These are phyloP conservation scores for Talaromyces sp. DNA, from an alignment of 2,329 filamentous ascomycete genomes.

Conservation along the genomic window DNA sequence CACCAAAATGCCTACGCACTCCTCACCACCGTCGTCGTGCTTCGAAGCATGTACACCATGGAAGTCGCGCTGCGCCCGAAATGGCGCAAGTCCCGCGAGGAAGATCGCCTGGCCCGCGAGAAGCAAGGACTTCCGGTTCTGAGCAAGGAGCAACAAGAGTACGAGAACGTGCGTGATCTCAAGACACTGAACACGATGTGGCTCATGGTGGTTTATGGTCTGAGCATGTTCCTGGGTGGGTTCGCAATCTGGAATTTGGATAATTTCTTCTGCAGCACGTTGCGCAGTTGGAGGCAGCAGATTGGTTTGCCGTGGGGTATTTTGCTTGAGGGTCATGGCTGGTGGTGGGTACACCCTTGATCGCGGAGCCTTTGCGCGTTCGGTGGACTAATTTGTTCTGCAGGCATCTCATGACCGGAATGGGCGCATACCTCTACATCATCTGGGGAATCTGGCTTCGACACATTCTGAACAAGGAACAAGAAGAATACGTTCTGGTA, in stretches of 20 bases:
- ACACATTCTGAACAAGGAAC: slow-evolving; percentile 67
- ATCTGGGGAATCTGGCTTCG: slow-evolving; percentile 79
- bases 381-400: background rate
- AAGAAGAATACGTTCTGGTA: slow-evolving; percentile 65
- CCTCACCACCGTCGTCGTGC: slow-evolving; percentile 65
- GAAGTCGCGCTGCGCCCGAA: slow-evolving; percentile 61
- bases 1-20: slow-evolving; percentile 76
- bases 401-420: slow-evolving; percentile 75
- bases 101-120: slow-evolving; percentile 42
- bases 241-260: slow-evolving; percentile 77
- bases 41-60: slow-evolving; percentile 75
- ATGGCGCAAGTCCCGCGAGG: slow-evolving; percentile 48
- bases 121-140: slow-evolving; percentile 36
- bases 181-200: slow-evolving; percentile 67
- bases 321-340: slow-evolving; percentile 68
- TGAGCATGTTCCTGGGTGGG: slow-evolving; percentile 68
- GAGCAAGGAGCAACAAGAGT: slow-evolving; percentile 44
- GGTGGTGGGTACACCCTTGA: slow-evolving; percentile 54
- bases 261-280: slow-evolving; percentile 66
- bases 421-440: slow-evolving; percentile 81
- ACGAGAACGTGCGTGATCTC: slow-evolving; percentile 54
- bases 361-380: background rate
- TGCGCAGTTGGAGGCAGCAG: slow-evolving; percentile 62
- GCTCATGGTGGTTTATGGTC: slow-evolving; percentile 65
- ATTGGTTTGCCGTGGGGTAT: slow-evolving; percentile 77